Percentiles rank a stretch among this genome's conserved stretches.
Conservation (phyloP, 129 eudicot genomes). For the Tanacetum coccineum region DNA sequence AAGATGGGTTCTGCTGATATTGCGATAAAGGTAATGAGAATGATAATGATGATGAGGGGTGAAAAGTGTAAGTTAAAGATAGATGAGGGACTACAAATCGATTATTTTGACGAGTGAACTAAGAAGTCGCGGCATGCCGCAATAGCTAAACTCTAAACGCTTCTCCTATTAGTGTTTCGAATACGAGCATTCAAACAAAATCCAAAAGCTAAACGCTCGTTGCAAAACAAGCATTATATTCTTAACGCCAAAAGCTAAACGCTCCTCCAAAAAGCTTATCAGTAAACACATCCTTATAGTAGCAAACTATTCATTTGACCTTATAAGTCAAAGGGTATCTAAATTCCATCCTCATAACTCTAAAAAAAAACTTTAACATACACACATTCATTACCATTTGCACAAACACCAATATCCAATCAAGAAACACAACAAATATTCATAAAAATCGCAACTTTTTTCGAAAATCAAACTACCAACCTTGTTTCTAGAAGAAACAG, state of each 20-base stretch:
- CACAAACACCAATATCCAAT: neutral
- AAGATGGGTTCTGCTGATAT: slow-evolving; percentile 29
- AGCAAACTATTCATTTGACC: neutral
- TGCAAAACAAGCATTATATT: too few species aligned
- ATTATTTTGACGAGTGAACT: too few species aligned
- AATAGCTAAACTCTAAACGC: too few species aligned
- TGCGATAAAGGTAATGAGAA: slow-evolving; percentile 17
- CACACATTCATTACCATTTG: slow-evolving; percentile 18
- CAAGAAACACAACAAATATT: neutral
- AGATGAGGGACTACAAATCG: slow-evolving; percentile 25
- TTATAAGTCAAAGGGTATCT: neutral
- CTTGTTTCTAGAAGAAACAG: slow-evolving; percentile 40
- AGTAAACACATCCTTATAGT: too few species aligned
- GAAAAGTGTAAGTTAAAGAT: slow-evolving; percentile 18
- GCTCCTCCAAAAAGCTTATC: too few species aligned
- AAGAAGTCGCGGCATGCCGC: too few species aligned
- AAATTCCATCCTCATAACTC: too few species aligned
- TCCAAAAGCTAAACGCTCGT: too few species aligned
- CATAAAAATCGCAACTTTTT: neutral
- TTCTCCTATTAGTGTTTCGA: too few species aligned
- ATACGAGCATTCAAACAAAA: too few species aligned
- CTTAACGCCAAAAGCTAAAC: too few species aligned
- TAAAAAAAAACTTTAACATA: too few species aligned
- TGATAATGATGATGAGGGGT: slow-evolving; percentile 25
- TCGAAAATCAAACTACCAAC: slow-evolving; percentile 28